phyloP scores from a whole-genome alignment of 2,329 filamentous ascomycete species.

The Alternaria viburni region DNA sequence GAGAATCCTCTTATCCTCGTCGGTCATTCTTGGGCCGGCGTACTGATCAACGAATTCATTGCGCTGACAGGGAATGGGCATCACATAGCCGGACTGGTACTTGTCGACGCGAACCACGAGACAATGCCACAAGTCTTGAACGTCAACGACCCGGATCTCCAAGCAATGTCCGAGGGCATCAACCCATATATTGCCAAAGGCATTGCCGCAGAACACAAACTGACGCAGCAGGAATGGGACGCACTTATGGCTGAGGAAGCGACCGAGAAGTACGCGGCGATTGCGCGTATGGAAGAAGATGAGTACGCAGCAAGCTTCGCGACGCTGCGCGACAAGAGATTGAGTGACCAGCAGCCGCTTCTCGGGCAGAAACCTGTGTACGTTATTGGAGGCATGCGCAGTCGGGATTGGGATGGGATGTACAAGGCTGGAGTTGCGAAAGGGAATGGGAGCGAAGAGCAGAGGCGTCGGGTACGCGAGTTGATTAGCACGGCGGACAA shows the following conservation, averaged over 20 bases:
- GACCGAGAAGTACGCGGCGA: constrained; percentile 16
- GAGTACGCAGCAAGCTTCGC: constrained; percentile 31
- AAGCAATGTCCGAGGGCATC: constrained; percentile 7
- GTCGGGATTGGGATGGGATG: constrained; percentile 24
- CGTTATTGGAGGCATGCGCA: not conserved
- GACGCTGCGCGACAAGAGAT: constrained; percentile 35
- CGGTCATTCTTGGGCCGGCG: constrained; percentile 29
- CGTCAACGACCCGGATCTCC: constrained; percentile 17
- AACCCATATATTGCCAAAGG: constrained; percentile 15
- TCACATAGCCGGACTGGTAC: constrained; percentile 25
- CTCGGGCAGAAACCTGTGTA: not conserved
- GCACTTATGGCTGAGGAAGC: constrained; percentile 19
- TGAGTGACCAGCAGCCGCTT: constrained; percentile 10
- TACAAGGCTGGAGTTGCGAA: constrained; percentile 41
- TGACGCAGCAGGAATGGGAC: constrained; percentile 25
- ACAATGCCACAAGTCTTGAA: constrained; percentile 15
- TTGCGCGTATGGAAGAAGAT: constrained; percentile 17
- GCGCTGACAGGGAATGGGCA: constrained; percentile 13
- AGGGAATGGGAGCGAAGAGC: constrained; percentile 44
- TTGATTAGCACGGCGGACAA: constrained; percentile 34
- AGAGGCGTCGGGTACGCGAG: constrained; percentile 35
- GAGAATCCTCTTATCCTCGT: constrained; percentile 24
- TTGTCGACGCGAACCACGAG: constrained; percentile 29
- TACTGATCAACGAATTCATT: constrained; percentile 22
- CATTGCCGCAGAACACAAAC: constrained; percentile 18